These are phyloP conservation scores for Thamnidium elegans DNA, from an alignment of 192 early-diverging fungal species.

Conservation along the genomic window DNA sequence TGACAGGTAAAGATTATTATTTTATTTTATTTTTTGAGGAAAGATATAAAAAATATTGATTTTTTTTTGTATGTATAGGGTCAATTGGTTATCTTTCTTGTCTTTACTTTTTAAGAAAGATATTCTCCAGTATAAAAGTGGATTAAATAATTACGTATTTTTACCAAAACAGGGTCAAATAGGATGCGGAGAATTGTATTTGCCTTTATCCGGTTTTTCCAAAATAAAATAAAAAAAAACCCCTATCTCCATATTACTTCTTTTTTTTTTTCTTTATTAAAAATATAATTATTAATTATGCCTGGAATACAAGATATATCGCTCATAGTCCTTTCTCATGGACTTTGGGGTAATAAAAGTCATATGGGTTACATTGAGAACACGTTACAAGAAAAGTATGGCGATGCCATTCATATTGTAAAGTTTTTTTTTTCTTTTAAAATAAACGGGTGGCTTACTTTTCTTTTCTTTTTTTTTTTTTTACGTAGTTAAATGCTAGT, in stretches of 20 bases:
- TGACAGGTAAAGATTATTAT: constrained; percentile 57
- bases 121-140: constrained; percentile 84
- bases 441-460: no score
- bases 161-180: not conserved
- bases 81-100: constrained; percentile 77
- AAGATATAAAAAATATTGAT: not conserved
- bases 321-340: constrained; percentile 9
- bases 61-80: not conserved
- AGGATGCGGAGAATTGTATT: not conserved
- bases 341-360: constrained; percentile 5
- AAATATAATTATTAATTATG: not conserved
- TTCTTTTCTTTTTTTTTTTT: not conserved
- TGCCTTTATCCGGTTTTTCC: not conserved
- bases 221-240: no score
- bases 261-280: no score
- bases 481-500: constrained; percentile 41
- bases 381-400: not conserved
- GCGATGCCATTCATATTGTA: constrained; percentile 1
- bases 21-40: not conserved
- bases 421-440: no score
- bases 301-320: not conserved
- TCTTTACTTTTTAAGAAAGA: constrained; percentile 73
- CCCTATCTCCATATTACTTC: no score
- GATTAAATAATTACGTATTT: constrained; percentile 49
- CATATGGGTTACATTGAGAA: constrained; percentile 13